phyloP scores from a whole-genome alignment of 1,284 basidiomycete species.

The Uromyces viciae-fabae region DNA sequence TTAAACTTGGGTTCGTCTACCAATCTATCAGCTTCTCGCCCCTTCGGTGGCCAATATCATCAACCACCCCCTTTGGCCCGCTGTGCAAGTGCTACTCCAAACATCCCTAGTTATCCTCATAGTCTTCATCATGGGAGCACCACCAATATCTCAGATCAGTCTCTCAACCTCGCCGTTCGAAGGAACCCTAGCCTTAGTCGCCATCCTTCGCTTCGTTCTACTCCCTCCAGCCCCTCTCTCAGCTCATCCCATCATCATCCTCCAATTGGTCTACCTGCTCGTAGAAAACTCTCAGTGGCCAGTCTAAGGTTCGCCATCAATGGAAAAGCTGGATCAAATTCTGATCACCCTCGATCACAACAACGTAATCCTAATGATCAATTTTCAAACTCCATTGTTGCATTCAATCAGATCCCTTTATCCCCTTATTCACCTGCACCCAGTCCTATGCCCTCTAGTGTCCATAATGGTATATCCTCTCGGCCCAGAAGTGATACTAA shows the following conservation, averaged over 20 bases:
- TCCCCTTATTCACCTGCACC: slow-evolving; percentile 2
- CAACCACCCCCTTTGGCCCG: not conserved
- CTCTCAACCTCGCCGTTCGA: not conserved
- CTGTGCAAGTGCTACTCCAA: not conserved
- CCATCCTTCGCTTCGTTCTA: slow-evolving; percentile 1
- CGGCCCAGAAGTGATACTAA: slow-evolving; percentile 28
- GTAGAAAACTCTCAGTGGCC: slow-evolving; percentile 21
- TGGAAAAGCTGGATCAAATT: not conserved
- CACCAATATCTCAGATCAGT: not conserved
- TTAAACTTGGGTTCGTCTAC: slow-evolving; percentile 22
- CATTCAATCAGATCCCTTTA: not conserved
- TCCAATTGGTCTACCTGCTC: not conserved
- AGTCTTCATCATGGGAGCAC: not conserved
- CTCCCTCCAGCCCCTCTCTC: slow-evolving; percentile 20
- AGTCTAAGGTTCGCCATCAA: slow-evolving; percentile 7
- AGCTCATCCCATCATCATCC: slow-evolving; percentile 6
- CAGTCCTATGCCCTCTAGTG: not conserved
- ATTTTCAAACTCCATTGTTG: not conserved
- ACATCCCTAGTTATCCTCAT: not conserved
- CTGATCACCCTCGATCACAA: slow-evolving; percentile 1
- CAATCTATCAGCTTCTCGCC: slow-evolving; percentile 27
- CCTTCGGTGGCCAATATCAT: slow-evolving; percentile 33
- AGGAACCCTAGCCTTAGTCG: not conserved
- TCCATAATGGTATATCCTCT: slow-evolving; percentile 17
- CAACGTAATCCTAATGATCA: slow-evolving; percentile 14